These are phyloP conservation scores for Phytophthora pistaciae DNA, from an alignment of 352 stramenopile species.

Conservation along the genomic window DNA sequence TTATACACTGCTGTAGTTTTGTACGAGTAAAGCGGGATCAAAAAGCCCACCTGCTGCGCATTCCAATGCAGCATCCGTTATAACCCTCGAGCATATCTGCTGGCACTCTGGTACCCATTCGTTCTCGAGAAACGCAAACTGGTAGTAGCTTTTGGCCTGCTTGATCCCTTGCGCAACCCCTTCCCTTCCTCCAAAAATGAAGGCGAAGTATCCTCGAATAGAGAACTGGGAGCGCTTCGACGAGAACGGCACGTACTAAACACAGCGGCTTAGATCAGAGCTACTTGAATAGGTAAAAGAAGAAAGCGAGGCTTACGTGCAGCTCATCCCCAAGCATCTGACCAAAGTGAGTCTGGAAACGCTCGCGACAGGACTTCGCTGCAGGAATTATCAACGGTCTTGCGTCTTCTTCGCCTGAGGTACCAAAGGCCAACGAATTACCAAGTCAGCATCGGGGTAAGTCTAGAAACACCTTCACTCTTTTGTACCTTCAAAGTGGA, in stretches of 20 bases:
- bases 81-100: conserved; percentile 48
- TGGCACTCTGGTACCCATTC: conserved; percentile 71
- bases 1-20: not conserved
- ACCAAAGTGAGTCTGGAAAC: conserved; percentile 55
- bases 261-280: not conserved
- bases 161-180: conserved; percentile 47
- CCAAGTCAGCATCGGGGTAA: no score
- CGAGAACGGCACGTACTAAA: conserved; percentile 49
- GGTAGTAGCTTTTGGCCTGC: conserved; percentile 77
- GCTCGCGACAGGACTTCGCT: conserved; percentile 43
- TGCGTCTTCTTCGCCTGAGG: conserved; percentile 11
- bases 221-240: conserved; percentile 35
- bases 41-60: conserved; percentile 38
- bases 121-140: conserved; percentile 75
- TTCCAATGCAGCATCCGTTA: conserved; percentile 48
- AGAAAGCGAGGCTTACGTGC: conserved; percentile 32
- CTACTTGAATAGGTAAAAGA: not conserved
- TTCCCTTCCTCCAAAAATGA: conserved; percentile 53
- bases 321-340: conserved; percentile 49
- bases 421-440: not conserved
- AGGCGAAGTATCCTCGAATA: conserved; percentile 61
- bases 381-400: conserved; percentile 30
- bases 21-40: not conserved
- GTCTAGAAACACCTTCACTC: no score
- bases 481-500: conserved; percentile 57